These are phyloP conservation scores for Tetracentron sinense DNA, from an alignment of 164 flowering plant species.

Conservation along the genomic window DNA sequence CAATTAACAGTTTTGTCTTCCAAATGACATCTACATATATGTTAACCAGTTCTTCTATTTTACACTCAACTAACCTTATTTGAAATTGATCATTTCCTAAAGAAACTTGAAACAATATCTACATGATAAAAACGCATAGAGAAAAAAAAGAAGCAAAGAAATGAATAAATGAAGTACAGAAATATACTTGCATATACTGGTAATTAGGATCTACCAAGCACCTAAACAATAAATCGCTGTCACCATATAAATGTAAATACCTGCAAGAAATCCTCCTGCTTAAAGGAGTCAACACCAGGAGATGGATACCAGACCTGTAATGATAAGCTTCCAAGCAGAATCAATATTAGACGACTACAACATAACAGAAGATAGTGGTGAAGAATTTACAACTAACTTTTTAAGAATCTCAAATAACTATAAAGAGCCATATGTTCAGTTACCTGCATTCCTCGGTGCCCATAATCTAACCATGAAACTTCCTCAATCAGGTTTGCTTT, in stretches of 20 bases:
- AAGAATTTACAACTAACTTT: neutral
- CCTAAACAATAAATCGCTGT: neutral
- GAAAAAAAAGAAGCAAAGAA: neutral
- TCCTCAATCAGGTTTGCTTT: constrained; percentile 85
- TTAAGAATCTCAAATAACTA: constrained; percentile 3
- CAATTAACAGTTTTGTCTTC: no score
- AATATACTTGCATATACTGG: neutral
- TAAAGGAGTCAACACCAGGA: constrained; percentile 79
- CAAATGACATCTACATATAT: neutral
- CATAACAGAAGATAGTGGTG: neutral
- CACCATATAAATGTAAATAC: constrained; percentile 28
- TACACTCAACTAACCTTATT: neutral
- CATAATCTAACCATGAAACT: constrained; percentile 97
- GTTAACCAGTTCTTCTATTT: neutral
- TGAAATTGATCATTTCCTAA: neutral
- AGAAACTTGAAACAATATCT: neutral
- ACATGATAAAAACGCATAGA: neutral
- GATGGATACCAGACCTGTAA: constrained; percentile 99
- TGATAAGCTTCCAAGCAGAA: constrained; percentile 42
- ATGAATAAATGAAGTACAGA: neutral
- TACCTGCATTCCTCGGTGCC: constrained; percentile 99
- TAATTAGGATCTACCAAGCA: neutral
- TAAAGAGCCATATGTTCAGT: constrained; percentile 15
- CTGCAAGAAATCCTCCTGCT: constrained; percentile 98
- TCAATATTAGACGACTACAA: constrained; percentile 47